phyloP scores from a whole-genome alignment of 441 rosid genomes.

The Corymbia calophylla region DNA sequence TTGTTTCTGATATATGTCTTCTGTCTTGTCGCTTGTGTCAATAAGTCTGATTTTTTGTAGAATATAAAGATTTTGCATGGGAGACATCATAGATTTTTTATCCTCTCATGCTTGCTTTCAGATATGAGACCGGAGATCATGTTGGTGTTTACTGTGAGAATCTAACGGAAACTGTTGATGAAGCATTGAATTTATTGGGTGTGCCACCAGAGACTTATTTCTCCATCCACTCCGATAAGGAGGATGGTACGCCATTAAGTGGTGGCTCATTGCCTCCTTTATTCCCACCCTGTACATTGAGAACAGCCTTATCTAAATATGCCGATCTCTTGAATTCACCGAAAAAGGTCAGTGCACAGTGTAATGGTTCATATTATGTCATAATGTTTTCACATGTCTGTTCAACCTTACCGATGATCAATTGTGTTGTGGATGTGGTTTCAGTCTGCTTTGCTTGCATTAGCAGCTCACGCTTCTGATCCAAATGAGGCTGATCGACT shows the following conservation, averaged over 20 bases:
- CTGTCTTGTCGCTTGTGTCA: neutral
- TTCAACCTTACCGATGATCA: neutral
- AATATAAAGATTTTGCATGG: neutral
- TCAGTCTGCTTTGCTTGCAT: conserved; percentile 86
- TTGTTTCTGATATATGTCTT: neutral
- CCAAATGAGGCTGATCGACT: conserved; percentile 82
- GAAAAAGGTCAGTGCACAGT: conserved; percentile 64
- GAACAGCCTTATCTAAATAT: conserved; percentile 71
- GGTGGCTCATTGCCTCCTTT: conserved; percentile 78
- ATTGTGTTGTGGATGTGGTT: neutral
- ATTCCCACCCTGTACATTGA: conserved; percentile 78
- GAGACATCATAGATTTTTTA: neutral
- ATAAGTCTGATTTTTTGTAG: neutral
- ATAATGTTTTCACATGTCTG: neutral
- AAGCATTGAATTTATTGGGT: conserved; percentile 65
- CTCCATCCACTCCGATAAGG: conserved; percentile 78
- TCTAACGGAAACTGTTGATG: conserved; percentile 72
- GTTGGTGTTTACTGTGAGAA: conserved; percentile 92
- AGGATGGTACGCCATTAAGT: conserved; percentile 79
- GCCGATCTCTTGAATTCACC: conserved; percentile 90
- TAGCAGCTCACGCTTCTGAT: conserved; percentile 92
- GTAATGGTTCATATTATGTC: neutral
- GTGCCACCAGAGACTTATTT: conserved; percentile 84
- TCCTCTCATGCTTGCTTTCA: conserved; percentile 20
- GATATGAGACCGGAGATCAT: conserved; percentile 98